A percentile compares a stretch with the other conserved stretches of the same genome.
phyloP scores from a whole-genome alignment of 2,329 filamentous ascomycete species.

The Epichloe uncinata region DNA sequence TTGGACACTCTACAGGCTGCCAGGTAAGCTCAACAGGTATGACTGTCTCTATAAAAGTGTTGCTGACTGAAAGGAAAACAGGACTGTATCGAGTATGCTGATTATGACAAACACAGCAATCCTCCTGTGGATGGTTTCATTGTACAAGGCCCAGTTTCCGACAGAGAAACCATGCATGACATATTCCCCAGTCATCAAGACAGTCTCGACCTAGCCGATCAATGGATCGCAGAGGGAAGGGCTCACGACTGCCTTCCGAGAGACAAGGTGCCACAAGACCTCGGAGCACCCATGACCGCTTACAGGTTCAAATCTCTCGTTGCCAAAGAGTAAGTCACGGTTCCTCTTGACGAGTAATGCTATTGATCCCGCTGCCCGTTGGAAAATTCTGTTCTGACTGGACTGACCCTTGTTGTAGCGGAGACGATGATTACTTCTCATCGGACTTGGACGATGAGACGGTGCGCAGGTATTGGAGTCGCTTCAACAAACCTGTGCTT shows the following conservation, averaged over 20 bases:
- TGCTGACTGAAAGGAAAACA: constrained; percentile 12
- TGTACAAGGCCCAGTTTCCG: constrained; percentile 67
- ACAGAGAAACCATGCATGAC: constrained; percentile 50
- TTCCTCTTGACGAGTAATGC: background rate
- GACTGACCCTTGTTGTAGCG: constrained; percentile 25
- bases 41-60: background rate
- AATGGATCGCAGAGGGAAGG: constrained; percentile 40
- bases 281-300: constrained; percentile 35
- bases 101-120: constrained; percentile 26
- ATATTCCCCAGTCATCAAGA: constrained; percentile 32
- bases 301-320: constrained; percentile 38
- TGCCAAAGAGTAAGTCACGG: constrained; percentile 32
- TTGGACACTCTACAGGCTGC: constrained; percentile 47
- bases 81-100: constrained; percentile 44
- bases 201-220: constrained; percentile 34
- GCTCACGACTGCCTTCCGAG: constrained; percentile 40
- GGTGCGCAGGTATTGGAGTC: constrained; percentile 51
- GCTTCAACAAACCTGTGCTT: constrained; percentile 44
- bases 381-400: background rate
- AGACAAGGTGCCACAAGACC: constrained; percentile 26
- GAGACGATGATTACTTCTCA: constrained; percentile 83
- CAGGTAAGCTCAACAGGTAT: constrained; percentile 26
- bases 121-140: constrained; percentile 60
- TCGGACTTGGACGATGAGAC: constrained; percentile 50
- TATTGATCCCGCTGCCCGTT: background rate